A percentile compares a stretch with the other conserved stretches of the same genome.
These are phyloP conservation scores for Boletus pseudo-olivaceus DNA, from an alignment of 768 basidiomycete species.

Conservation along the genomic window DNA sequence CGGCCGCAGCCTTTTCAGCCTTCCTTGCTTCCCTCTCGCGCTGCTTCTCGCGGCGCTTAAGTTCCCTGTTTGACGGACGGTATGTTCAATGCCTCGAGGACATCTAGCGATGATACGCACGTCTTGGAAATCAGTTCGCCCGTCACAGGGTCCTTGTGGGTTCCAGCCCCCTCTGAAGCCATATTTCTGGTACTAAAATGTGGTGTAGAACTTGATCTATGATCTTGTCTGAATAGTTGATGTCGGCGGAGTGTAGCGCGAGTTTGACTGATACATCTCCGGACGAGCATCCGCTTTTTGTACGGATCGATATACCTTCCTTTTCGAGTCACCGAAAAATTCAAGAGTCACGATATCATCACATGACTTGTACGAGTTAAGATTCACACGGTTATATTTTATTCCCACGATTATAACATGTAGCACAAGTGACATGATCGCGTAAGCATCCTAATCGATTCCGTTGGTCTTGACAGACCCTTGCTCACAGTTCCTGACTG, in stretches of 20 bases:
- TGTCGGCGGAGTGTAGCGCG: slow-evolving; percentile 9
- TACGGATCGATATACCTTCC: slow-evolving; percentile 26
- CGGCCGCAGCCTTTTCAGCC: slow-evolving; percentile 65
- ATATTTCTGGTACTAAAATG: slow-evolving; percentile 26
- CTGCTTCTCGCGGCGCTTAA: slow-evolving; percentile 91
- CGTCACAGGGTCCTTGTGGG: slow-evolving; percentile 78
- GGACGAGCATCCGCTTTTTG: slow-evolving; percentile 21
- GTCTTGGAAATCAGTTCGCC: slow-evolving; percentile 97
- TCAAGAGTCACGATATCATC: slow-evolving; percentile 9
- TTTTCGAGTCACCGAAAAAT: slow-evolving; percentile 25
- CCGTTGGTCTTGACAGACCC: slow-evolving; percentile 11
- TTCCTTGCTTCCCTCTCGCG: slow-evolving; percentile 71
- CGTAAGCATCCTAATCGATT: slow-evolving; percentile 32
- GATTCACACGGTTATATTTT: background rate
- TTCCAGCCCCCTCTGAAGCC: slow-evolving; percentile 35
- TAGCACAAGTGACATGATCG: slow-evolving; percentile 18
- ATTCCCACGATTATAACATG: slow-evolving; percentile 14
- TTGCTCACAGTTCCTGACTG: slow-evolving; percentile 17
- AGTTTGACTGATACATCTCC: slow-evolving; percentile 20
- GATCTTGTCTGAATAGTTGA: background rate
- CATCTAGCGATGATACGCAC: slow-evolving; percentile 45
- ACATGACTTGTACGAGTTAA: background rate
- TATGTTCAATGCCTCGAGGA: slow-evolving; percentile 25
- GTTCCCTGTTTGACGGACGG: slow-evolving; percentile 56
- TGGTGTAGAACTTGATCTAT: slow-evolving; percentile 8